phyloP scores from a whole-genome alignment of 306 rosid species.

The Pterocarpus santalinus region DNA sequence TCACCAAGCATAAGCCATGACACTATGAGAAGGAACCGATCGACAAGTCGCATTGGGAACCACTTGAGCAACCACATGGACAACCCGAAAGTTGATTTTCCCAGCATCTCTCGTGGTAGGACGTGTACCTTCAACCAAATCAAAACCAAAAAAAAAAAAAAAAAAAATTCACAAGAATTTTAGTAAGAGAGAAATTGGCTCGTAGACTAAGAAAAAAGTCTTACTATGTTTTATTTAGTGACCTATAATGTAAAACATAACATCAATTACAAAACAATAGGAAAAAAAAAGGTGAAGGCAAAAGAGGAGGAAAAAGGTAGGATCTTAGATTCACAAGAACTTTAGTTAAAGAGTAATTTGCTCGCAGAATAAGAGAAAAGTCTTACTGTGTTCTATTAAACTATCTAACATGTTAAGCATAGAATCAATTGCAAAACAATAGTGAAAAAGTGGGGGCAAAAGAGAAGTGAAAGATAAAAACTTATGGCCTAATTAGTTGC shows the following conservation, averaged over 20 bases:
- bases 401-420: not conserved
- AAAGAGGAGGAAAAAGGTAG: too few species aligned
- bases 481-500: conserved; percentile 45
- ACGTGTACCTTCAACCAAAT: conserved; percentile 82
- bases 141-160: not conserved
- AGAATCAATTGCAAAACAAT: not conserved
- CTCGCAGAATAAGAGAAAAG: too few species aligned
- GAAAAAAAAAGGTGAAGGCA: too few species aligned
- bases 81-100: conserved; percentile 99
- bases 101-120: conserved; percentile 98
- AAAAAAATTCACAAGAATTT: not conserved
- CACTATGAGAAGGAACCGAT: conserved; percentile 68
- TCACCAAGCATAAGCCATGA: conserved; percentile 88
- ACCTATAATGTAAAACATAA: too few species aligned
- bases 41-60: conserved; percentile 86
- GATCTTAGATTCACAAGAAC: not conserved
- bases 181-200: too few species aligned
- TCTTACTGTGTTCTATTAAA: not conserved
- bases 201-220: too few species aligned
- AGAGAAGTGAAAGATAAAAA: not conserved
- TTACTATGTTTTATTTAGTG: too few species aligned
- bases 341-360: too few species aligned
- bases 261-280: too few species aligned
- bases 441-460: conserved; percentile 20
- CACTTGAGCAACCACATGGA: conserved; percentile 98